phyloP scores from a whole-genome alignment of 495 filamentous ascomycete genomes.

The Xylaria intraflava region DNA sequence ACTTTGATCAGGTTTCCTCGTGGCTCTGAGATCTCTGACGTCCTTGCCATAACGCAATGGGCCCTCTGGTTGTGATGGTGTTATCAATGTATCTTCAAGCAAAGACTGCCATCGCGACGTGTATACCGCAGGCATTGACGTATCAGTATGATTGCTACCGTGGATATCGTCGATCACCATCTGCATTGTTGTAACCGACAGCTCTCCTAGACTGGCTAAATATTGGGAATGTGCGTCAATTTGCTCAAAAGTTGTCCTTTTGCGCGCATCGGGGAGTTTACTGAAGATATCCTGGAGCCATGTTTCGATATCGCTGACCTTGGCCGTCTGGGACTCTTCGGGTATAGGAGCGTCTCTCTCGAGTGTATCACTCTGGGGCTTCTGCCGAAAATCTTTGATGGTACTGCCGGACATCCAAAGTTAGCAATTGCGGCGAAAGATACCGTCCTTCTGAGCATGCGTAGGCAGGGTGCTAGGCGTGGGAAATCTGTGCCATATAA shows the following conservation, averaged over 20 bases:
- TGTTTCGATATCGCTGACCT: slow-evolving; percentile 39
- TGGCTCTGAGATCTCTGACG: slow-evolving; percentile 42
- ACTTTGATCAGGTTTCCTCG: slow-evolving; percentile 41
- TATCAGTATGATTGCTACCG: slow-evolving; percentile 14
- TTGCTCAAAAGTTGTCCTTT: slow-evolving; percentile 27
- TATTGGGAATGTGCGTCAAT: slow-evolving; percentile 51
- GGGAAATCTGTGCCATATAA: background rate
- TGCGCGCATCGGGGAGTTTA: slow-evolving; percentile 33
- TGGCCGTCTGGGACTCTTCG: background rate
- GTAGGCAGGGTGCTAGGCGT: background rate
- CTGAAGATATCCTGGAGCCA: slow-evolving; percentile 41
- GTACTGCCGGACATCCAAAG: background rate
- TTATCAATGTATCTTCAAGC: slow-evolving; percentile 53
- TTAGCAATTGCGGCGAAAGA: background rate
- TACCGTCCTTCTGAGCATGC: background rate
- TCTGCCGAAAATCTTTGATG: slow-evolving; percentile 1
- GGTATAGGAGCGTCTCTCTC: background rate
- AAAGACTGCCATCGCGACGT: slow-evolving; percentile 57
- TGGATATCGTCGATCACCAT: slow-evolving; percentile 31
- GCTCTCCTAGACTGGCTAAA: slow-evolving; percentile 38
- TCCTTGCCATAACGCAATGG: slow-evolving; percentile 44
- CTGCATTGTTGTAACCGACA: slow-evolving; percentile 46
- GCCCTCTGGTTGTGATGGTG: slow-evolving; percentile 41
- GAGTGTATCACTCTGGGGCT: background rate
- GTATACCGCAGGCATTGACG: slow-evolving; percentile 55